Evolutionary conservation across 768 basidiomycete species (phyloP), one percentile per base, ranked within the genome.

Genomic region (Dioszegia hungarica): DNA sequence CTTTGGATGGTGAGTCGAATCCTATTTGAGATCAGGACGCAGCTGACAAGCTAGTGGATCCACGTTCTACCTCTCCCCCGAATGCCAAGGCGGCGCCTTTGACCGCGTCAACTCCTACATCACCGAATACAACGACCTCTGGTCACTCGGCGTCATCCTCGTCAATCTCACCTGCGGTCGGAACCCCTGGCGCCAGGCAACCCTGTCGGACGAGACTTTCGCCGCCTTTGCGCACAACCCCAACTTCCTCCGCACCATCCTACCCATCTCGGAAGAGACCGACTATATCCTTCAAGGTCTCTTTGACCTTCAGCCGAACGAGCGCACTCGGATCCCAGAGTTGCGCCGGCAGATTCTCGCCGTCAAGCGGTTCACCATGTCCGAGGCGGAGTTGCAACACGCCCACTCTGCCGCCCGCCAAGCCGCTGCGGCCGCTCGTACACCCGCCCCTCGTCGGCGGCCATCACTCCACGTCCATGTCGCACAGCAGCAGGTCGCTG

Each of bases 11-110:
- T 67, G 46, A 63, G 62, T 61, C 41, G 2, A 47, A 20, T 51
- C 33, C 49, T 48, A 49, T 40, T 6, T 20, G 20, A 10, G 5
- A 20, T 19, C 11, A 4, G 14, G 17, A 3, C 11, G 11, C 8
- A 24, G 29, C 56, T 57, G 34, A 39, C 37, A 14, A 6, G 22
- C 5, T 29, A 64, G 63, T 33, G 93, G 93, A n/a, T 92, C 89
- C 67, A 84, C 92, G n/a, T 95, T 91, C 77, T 94, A 95, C 77
- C 93, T 98, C 88, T 92, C 90, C 70, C 93, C 93, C 73, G 80
- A 80, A 61, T 80, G 79, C 61, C 78, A 78, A 65, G 85, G 88
- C 15, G 87, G 86, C 10, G 56, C 79, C 17, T 78, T 75, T 61
- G 74, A 77, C 39, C 67, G 73, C 19, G 63, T 76, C 22, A 66